Conservation (phyloP, 2,329 filamentous ascomycete genomes). For the Fusarium sp. region DNA sequence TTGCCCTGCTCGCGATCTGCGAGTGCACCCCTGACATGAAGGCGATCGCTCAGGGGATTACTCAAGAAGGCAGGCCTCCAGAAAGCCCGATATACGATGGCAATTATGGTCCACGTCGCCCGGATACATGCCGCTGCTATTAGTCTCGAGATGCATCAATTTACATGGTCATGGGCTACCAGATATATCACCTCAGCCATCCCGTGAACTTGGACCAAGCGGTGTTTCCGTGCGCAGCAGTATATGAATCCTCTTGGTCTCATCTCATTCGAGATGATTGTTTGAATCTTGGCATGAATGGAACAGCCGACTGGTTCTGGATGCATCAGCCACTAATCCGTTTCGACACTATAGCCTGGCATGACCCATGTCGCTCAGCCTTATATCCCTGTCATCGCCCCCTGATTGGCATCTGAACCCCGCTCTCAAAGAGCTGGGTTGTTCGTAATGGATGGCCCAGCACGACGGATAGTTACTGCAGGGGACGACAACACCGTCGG, state of each 20-base stretch:
- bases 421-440: slow-evolving; percentile 27
- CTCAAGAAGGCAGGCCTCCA: slow-evolving; percentile 26
- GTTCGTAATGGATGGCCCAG: slow-evolving; percentile 31
- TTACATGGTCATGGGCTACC: slow-evolving; percentile 8
- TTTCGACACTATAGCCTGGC: slow-evolving; percentile 37
- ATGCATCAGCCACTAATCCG: slow-evolving; percentile 37
- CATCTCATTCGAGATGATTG: slow-evolving; percentile 35
- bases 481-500: slow-evolving; percentile 12
- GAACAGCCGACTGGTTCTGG: slow-evolving; percentile 40
- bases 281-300: slow-evolving; percentile 41
- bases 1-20: slow-evolving; percentile 32
- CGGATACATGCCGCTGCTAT: slow-evolving; percentile 24
- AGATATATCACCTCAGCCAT: slow-evolving; percentile 15
- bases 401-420: slow-evolving; percentile 44
- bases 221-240: slow-evolving; percentile 6
- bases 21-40: slow-evolving; percentile 22
- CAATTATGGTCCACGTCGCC: slow-evolving; percentile 22
- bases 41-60: slow-evolving; percentile 38
- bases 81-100: slow-evolving; percentile 20
- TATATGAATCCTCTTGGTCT: slow-evolving; percentile 20
- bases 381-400: slow-evolving; percentile 38
- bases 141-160: slow-evolving; percentile 25
- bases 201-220: slow-evolving; percentile 10
- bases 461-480: slow-evolving; percentile 26
- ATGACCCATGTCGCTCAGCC: slow-evolving; percentile 33